Conservation (phyloP, 2,329 filamentous ascomycete genomes). For the Hymenoscyphus albidus region DNA sequence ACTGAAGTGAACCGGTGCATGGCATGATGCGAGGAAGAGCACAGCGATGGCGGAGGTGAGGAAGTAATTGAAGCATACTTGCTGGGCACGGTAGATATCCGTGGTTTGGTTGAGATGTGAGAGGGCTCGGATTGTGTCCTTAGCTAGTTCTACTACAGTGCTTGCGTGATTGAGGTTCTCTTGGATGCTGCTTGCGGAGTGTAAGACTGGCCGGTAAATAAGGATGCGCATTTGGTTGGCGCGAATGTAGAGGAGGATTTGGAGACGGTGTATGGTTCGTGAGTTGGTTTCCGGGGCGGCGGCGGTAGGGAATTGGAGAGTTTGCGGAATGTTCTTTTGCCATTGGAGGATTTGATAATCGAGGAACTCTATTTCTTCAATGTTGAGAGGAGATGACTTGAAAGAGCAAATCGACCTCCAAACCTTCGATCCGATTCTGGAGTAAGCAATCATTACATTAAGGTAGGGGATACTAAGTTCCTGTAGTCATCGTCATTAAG, state of each 20-base stretch:
- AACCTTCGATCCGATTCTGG: conserved; percentile 77
- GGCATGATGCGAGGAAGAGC: conserved; percentile 71
- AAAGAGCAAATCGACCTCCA: conserved; percentile 66
- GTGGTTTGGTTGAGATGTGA: conserved; percentile 68
- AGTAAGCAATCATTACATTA: conserved; percentile 80
- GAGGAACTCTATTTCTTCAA: conserved; percentile 72
- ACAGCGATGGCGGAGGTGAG: conserved; percentile 71
- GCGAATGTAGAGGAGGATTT: conserved; percentile 79
- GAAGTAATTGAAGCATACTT: conserved; percentile 79
- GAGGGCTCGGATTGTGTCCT: conserved; percentile 71
- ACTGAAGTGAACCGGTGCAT: conserved; percentile 69
- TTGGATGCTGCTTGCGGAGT: conserved; percentile 79
- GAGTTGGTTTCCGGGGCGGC: conserved; percentile 42
- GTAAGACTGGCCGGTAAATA: conserved; percentile 82
- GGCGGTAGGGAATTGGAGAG: conserved; percentile 50
- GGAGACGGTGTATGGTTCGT: conserved; percentile 60
- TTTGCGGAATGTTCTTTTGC: conserved; percentile 70
- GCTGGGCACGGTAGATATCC: conserved; percentile 66
- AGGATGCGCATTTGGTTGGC: conserved; percentile 88
- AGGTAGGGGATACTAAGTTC: conserved; percentile 57
- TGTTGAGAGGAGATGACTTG: conserved; percentile 35
- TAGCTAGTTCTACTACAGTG: conserved; percentile 69
- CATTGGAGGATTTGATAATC: conserved; percentile 83
- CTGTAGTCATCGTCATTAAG: conserved; percentile 20
- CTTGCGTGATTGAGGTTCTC: conserved; percentile 70